Evolutionary conservation across 306 rosid genomes (phyloP), one percentile per base, ranked within the genome.

Genomic region (Lathyrus sativus): DNA sequence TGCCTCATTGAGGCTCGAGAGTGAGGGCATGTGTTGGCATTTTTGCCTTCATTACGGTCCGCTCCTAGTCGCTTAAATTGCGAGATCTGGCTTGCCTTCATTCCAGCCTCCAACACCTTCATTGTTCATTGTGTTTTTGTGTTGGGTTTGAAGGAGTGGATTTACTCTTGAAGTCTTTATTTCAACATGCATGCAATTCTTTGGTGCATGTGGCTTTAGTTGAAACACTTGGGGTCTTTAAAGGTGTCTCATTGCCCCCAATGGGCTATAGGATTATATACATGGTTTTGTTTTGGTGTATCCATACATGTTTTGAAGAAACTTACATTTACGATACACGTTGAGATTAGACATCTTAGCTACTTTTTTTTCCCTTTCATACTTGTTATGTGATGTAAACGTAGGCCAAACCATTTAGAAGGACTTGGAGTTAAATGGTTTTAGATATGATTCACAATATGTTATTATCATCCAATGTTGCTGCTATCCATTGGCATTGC

Each of bases 401-500:
- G 18, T 22, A 39, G 33, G 67, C 18, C 35, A 62, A 41, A 4
- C 11, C 33, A 38, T 62, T n/a, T 11, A 38, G 8, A 61, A 39
- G 35, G 18, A 39, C 6, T 39, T 42, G 51, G 37, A 19, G 18
- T 62, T 19, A 39, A 41, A 41, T 42, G 18, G 19, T 12, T 41
- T 62, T 62, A 41, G 51, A 62, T 62, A 19, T 18, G 33, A 19
- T 39, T 62, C 50, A 38, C 2, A 33, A 62, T 41, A 18, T 11
- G 67, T 39, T 39, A 18, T 62, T 62, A 62, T 62, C 62, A 24
- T 70, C 69, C 67, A 33, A 35, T 7, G 39, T 44, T 72, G 11
- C 64, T 50, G 45, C 66, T 43, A 33, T 53, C 67, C 41, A 61
- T 65, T 83, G 72, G 68, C 56, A 61, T 76, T 70, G 46, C 69